phyloP scores from a whole-genome alignment of 2,329 filamentous ascomycete genomes.

The Penicillium sp. region DNA sequence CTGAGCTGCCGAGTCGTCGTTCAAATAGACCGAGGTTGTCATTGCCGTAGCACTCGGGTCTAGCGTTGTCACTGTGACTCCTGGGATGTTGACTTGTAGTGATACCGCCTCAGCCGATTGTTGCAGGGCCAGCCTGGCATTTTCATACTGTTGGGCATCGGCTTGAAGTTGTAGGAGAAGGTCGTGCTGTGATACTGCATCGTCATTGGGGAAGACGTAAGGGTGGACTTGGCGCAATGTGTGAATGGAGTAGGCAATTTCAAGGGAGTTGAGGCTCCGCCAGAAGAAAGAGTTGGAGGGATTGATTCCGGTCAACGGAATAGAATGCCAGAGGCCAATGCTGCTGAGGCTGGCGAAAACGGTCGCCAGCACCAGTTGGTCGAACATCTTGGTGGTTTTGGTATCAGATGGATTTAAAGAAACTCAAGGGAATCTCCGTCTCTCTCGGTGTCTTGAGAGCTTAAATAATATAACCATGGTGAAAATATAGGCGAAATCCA shows the following conservation, averaged over 20 bases:
- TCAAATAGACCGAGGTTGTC: neutral
- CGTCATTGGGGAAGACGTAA: neutral
- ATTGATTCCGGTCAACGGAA: neutral
- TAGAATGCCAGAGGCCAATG: neutral
- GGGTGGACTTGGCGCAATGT: neutral
- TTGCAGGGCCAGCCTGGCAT: neutral
- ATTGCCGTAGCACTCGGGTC: neutral
- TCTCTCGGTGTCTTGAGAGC: neutral
- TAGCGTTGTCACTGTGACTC: neutral
- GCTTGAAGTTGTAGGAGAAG: neutral
- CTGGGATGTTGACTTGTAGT: neutral
- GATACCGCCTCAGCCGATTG: neutral
- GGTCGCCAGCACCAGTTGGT: neutral
- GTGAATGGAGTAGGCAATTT: neutral
- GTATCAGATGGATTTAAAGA: neutral
- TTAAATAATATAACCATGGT: constrained; percentile 2
- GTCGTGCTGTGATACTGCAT: neutral
- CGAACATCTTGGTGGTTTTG: neutral
- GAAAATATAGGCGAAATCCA: too few relatives aligned
- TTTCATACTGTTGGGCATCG: neutral
- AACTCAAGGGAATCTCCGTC: neutral
- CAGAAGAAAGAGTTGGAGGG: neutral
- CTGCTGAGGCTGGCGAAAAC: neutral
- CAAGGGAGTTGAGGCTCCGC: constrained; percentile 1
- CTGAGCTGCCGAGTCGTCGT: neutral